Percentiles rank a stretch among this genome's conserved stretches.
Conservation (phyloP, 1,284 basidiomycete species). For the Garcileccinum viscosum region DNA sequence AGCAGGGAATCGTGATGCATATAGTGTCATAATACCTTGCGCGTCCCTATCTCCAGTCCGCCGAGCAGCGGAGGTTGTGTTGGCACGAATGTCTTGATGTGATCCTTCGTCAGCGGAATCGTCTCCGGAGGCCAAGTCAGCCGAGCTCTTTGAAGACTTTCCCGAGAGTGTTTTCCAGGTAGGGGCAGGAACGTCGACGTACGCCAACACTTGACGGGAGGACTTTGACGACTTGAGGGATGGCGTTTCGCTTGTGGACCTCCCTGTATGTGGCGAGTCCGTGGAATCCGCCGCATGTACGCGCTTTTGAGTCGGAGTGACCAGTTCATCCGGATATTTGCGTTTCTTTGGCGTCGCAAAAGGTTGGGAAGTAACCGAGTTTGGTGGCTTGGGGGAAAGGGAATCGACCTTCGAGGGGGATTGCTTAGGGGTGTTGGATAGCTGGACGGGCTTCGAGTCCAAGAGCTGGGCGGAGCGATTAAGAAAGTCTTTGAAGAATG, state of each 20-base stretch:
- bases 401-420: constrained; percentile 21
- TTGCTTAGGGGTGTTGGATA: constrained; percentile 17
- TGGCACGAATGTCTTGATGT: constrained; percentile 33
- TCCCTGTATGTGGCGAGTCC: constrained; percentile 10
- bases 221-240: constrained; percentile 36
- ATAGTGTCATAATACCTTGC: constrained; percentile 52
- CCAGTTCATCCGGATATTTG: constrained; percentile 51
- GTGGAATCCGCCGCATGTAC: constrained; percentile 37
- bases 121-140: constrained; percentile 43
- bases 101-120: constrained; percentile 59
- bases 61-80: constrained; percentile 54
- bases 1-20: background rate
- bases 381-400: constrained; percentile 12
- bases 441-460: constrained; percentile 31
- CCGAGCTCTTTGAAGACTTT: constrained; percentile 35
- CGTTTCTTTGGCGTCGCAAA: constrained; percentile 58
- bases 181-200: constrained; percentile 62
- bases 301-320: constrained; percentile 60
- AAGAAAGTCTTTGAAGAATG: constrained; percentile 70
- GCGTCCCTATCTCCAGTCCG: constrained; percentile 79
- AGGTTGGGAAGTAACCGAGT: constrained; percentile 44
- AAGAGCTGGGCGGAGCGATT: constrained; percentile 53
- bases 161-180: constrained; percentile 50
- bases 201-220: constrained; percentile 54
- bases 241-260: constrained; percentile 29